These are phyloP conservation scores for Phytophthora kernoviae DNA, from an alignment of 352 stramenopile genomes.

Conservation along the genomic window DNA sequence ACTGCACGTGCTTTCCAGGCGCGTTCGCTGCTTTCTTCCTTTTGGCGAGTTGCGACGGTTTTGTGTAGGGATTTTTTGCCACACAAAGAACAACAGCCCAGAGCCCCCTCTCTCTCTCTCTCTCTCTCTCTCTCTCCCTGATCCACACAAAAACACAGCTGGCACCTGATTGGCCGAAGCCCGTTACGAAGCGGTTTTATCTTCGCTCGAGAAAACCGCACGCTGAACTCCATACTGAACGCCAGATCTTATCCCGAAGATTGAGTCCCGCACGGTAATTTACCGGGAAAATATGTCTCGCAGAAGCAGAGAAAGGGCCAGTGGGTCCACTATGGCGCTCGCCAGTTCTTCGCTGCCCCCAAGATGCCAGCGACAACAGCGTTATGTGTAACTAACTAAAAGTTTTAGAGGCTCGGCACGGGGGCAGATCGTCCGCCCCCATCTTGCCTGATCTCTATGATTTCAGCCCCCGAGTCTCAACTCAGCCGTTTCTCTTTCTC, in stretches of 20 bases:
- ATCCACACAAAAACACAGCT: too few species aligned
- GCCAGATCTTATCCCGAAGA: not conserved
- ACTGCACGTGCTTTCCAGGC: not conserved
- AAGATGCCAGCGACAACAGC: too few species aligned
- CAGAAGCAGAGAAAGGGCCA: not conserved
- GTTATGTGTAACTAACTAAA: too few species aligned
- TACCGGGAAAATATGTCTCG: not conserved
- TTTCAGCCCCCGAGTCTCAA: not conserved
- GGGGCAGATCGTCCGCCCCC: not conserved
- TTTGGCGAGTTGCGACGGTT: constrained; percentile 2
- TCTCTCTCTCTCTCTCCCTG: too few species aligned
- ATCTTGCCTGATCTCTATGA: not conserved
- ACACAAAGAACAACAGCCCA: not conserved
- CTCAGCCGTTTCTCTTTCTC: not conserved
- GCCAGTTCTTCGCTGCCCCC: too few species aligned
- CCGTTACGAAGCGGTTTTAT: too few species aligned
- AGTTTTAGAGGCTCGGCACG: not conserved
- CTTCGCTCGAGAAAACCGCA: not conserved
- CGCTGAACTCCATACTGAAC: not conserved
- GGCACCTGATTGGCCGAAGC: too few species aligned
- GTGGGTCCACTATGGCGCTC: too few species aligned
- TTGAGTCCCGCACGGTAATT: not conserved
- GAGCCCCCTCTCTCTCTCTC: not conserved
- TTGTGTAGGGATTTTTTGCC: not conserved
- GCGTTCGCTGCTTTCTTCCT: not conserved